Percentiles rank a stretch among this genome's conserved stretches.
Conservation (phyloP, 495 filamentous ascomycete genomes). For the Aspergillus affinis region DNA sequence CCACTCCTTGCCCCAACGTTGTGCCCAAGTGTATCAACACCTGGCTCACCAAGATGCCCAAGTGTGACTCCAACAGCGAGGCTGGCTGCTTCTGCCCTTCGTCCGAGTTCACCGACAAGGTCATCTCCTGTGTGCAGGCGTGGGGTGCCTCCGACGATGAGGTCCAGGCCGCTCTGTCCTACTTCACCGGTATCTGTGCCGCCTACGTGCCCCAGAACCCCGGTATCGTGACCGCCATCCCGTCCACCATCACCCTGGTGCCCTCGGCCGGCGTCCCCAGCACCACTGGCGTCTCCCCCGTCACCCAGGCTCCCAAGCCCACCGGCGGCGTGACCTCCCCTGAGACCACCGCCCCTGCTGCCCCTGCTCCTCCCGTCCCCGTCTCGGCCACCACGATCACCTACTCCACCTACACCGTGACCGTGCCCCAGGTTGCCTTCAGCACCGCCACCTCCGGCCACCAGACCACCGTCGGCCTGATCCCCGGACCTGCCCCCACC, state of each 20-base stretch:
- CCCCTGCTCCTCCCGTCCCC: slow-evolving; percentile 23
- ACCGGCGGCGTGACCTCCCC: slow-evolving; percentile 24
- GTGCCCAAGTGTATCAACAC: slow-evolving; percentile 93
- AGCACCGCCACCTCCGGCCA: slow-evolving; percentile 49
- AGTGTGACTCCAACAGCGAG: slow-evolving; percentile 84
- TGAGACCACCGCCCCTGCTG: slow-evolving; percentile 47
- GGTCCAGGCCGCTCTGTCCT: slow-evolving; percentile 69
- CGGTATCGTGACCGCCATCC: slow-evolving; percentile 74
- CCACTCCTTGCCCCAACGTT: slow-evolving; percentile 61
- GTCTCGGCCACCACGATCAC: slow-evolving; percentile 63
- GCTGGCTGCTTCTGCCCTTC: slow-evolving; percentile 84
- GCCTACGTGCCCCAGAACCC: slow-evolving; percentile 73
- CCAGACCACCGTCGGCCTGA: slow-evolving; percentile 24
- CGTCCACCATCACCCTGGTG: slow-evolving; percentile 58
- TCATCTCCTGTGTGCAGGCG: slow-evolving; percentile 78
- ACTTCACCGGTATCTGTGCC: slow-evolving; percentile 91
- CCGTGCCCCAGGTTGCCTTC: slow-evolving; percentile 75
- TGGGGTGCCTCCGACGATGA: slow-evolving; percentile 67
- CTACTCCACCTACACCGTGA: slow-evolving; percentile 60
- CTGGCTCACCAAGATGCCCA: slow-evolving; percentile 66
- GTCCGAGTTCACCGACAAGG: slow-evolving; percentile 69
- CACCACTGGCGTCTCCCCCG: slow-evolving; percentile 26
- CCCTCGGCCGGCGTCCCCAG: slow-evolving; percentile 32
- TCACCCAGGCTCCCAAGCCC: slow-evolving; percentile 32
- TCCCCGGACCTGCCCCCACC: slow-evolving; percentile 21